Percentiles rank a stretch among this genome's conserved stretches.
Evolutionary conservation across 2,329 filamentous ascomycete genomes (phyloP).

Genomic region (Fusarium sp.): DNA sequence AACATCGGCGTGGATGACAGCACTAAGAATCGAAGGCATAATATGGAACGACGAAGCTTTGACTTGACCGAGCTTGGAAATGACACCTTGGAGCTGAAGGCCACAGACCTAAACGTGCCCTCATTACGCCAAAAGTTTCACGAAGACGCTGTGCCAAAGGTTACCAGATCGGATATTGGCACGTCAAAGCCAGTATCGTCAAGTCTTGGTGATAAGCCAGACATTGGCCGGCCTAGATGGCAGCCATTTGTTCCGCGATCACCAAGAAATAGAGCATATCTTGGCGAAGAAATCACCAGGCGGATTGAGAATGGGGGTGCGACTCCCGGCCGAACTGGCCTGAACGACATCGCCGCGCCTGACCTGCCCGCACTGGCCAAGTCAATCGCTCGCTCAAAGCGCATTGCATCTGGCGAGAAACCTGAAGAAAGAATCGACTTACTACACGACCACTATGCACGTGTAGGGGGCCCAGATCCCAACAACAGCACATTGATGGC

Average conservation of each 20-base stretch:
- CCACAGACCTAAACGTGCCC: constrained; percentile 30
- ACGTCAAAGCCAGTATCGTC: constrained; percentile 20
- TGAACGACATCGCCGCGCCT: constrained; percentile 40
- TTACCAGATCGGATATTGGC: constrained; percentile 27
- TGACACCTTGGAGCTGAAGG: constrained; percentile 32
- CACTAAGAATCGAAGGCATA: constrained; percentile 2
- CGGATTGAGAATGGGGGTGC: constrained; percentile 46
- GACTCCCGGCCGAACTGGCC: constrained; percentile 34
- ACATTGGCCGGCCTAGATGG: constrained; percentile 52
- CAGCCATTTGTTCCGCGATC: constrained; percentile 56
- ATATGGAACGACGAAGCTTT: constrained; percentile 42
- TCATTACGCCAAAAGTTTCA: constrained; percentile 51
- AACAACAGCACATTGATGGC: constrained; percentile 48
- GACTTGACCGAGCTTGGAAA: constrained; percentile 40
- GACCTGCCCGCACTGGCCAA: constrained; percentile 45
- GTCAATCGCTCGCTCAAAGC: constrained; percentile 34
- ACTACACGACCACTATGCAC: constrained; percentile 57
- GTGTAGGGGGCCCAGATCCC: constrained; percentile 54
- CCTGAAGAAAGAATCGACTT: constrained; percentile 56
- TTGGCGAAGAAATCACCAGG: constrained; percentile 48
- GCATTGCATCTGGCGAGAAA: constrained; percentile 25
- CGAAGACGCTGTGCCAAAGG: constrained; percentile 41
- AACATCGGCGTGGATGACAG: not conserved
- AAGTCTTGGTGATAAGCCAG: constrained; percentile 39
- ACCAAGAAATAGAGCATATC: constrained; percentile 52